Conservation (phyloP, 345 rosid species). For the Citrus mangshanensis region DNA sequence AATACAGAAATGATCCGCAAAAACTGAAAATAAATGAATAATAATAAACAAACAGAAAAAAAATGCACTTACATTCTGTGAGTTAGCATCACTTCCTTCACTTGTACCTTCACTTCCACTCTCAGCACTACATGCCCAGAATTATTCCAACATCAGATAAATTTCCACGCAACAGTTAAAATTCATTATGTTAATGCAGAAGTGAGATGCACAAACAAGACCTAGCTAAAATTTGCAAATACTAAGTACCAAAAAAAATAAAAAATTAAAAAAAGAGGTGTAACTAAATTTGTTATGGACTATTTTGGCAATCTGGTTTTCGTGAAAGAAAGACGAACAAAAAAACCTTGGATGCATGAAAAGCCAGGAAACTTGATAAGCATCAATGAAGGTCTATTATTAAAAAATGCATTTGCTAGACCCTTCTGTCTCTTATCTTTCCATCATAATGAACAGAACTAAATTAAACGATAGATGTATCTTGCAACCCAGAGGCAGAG, state of each 20-base stretch:
- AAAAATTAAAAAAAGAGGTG: background rate
- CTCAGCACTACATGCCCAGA: conserved; percentile 58
- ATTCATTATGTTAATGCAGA: background rate
- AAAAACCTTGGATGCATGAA: background rate
- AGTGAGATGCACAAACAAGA: background rate
- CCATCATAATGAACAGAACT: background rate
- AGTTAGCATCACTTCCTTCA: conserved; percentile 95
- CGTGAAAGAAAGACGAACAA: background rate
- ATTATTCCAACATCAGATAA: conserved; percentile 24
- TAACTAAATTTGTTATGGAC: background rate
- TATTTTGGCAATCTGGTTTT: background rate
- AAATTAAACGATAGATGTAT: background rate
- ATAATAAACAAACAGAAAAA: conserved; percentile 2
- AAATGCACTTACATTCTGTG: conserved; percentile 68
- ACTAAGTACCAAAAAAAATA: background rate
- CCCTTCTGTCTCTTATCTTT: background rate
- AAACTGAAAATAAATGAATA: background rate
- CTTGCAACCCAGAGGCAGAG: background rate
- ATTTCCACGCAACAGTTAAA: background rate
- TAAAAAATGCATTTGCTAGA: background rate
- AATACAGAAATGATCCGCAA: background rate
- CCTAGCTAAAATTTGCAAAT: background rate
- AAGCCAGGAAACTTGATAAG: background rate
- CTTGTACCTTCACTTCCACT: conserved; percentile 94
- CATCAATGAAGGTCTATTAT: background rate